Conservation (phyloP, 768 basidiomycete genomes). For the Xanthoconium stramineum region DNA sequence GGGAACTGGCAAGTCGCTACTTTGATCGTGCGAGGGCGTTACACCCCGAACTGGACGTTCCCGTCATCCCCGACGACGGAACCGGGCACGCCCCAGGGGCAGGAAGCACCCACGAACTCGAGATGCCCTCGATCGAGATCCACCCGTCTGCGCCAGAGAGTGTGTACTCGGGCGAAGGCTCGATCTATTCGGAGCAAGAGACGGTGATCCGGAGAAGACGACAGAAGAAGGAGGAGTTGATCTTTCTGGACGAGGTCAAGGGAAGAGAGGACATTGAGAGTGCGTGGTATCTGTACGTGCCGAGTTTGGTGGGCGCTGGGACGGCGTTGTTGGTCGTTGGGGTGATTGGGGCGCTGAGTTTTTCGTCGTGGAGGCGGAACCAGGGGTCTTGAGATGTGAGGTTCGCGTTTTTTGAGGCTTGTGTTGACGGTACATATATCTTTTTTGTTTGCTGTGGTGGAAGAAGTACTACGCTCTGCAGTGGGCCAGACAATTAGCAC, state of each 20-base stretch:
- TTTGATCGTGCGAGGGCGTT: conserved; percentile 68
- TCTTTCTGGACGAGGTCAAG: conserved; percentile 44
- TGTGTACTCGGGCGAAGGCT: conserved; percentile 27
- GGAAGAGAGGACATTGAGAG: conserved; percentile 57
- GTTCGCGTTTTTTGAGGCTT: neutral
- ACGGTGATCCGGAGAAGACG: conserved; percentile 44
- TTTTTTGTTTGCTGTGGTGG: conserved; percentile 6
- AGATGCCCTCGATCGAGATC: conserved; percentile 69
- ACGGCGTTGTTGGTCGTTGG: conserved; percentile 78
- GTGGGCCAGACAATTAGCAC: no score
- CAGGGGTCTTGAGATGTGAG: conserved; percentile 48
- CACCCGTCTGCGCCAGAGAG: conserved; percentile 26
- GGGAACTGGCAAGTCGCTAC: conserved; percentile 64
- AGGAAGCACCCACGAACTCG: conserved; percentile 41
- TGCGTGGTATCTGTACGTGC: conserved; percentile 79
- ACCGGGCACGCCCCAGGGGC: conserved; percentile 22
- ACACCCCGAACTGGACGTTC: conserved; percentile 65
- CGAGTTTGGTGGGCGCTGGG: conserved; percentile 79
- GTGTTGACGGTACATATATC: conserved; percentile 12
- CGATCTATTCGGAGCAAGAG: conserved; percentile 29
- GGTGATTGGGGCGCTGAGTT: conserved; percentile 72
- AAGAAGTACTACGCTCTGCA: no score
- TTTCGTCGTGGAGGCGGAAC: conserved; percentile 66
- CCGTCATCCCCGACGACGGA: conserved; percentile 54
- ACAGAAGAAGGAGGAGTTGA: conserved; percentile 55